Percentiles rank a stretch among this genome's conserved stretches.
phyloP scores from a whole-genome alignment of 1,284 basidiomycete species.

The Agaricales sp. region DNA sequence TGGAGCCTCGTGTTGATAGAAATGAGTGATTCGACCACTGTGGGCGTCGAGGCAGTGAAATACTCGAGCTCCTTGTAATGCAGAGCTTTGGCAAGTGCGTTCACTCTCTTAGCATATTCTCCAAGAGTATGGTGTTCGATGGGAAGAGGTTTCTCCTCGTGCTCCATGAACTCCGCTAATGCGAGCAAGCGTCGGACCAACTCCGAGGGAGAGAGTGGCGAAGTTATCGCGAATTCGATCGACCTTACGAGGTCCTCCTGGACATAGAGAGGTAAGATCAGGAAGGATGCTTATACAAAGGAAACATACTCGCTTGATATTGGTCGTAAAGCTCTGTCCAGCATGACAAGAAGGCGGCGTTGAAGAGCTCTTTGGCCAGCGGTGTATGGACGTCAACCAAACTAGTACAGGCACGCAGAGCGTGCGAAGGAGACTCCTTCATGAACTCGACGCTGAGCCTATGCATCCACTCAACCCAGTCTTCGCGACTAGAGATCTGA shows the following conservation, averaged over 20 bases:
- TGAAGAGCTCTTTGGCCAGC: constrained; percentile 92
- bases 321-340: constrained; percentile 96
- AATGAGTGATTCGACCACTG: constrained; percentile 92
- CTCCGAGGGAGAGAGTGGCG: constrained; percentile 72
- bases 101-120: constrained; percentile 88
- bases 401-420: constrained; percentile 90
- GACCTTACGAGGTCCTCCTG: constrained; percentile 91
- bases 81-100: constrained; percentile 95
- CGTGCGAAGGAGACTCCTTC: constrained; percentile 97
- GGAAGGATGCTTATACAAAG: background rate
- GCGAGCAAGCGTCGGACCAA: constrained; percentile 92
- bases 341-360: constrained; percentile 96
- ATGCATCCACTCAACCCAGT: constrained; percentile 97
- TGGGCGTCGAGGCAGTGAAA: constrained; percentile 81
- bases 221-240: constrained; percentile 85
- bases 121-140: constrained; percentile 93
- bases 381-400: constrained; percentile 89
- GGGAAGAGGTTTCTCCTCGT: constrained; percentile 93
- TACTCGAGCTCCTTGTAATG: constrained; percentile 99
- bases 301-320: constrained; percentile 62
- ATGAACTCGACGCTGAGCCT: constrained; percentile 92
- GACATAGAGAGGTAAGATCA: constrained; percentile 7
- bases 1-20: constrained; percentile 97
- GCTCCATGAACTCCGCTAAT: constrained; percentile 99
- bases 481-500: constrained; percentile 70